These are phyloP conservation scores for Malassezia brasiliensis DNA, from an alignment of 1,284 basidiomycete genomes.

Conservation along the genomic window DNA sequence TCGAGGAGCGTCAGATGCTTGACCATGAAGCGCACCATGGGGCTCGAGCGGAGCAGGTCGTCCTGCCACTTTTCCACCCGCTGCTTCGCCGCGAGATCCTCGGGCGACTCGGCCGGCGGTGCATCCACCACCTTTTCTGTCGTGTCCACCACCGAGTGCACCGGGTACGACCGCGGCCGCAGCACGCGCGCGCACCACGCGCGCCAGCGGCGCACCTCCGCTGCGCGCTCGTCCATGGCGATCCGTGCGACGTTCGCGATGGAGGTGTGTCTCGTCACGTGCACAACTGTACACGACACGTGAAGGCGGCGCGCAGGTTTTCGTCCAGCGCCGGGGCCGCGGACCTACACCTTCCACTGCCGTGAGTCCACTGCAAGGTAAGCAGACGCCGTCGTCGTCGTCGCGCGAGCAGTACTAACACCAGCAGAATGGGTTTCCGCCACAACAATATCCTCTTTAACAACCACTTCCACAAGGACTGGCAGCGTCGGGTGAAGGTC, in stretches of 20 bases:
- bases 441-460: constrained; percentile 50
- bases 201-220: background rate
- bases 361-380: constrained; percentile 20
- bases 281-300: constrained; percentile 13
- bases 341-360: constrained; percentile 17
- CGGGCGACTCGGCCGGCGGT: background rate
- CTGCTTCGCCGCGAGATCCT: constrained; percentile 18
- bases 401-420: constrained; percentile 2
- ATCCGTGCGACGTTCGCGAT: background rate
- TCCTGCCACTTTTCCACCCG: constrained; percentile 39
- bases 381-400: background rate
- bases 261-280: constrained; percentile 8
- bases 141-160: background rate
- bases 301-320: constrained; percentile 2
- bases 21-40: constrained; percentile 47
- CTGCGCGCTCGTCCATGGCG: background rate
- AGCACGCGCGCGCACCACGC: background rate
- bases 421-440: constrained; percentile 40
- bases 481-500: constrained; percentile 77
- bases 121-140: background rate
- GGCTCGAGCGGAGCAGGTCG: constrained; percentile 37
- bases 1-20: constrained; percentile 38
- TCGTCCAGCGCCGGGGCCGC: background rate
- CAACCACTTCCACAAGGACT: constrained; percentile 88
- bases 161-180: background rate